Evolutionary conservation across 768 basidiomycete species (phyloP), one percentile per base, ranked within the genome.

Genomic region (Nidularia sp.): DNA sequence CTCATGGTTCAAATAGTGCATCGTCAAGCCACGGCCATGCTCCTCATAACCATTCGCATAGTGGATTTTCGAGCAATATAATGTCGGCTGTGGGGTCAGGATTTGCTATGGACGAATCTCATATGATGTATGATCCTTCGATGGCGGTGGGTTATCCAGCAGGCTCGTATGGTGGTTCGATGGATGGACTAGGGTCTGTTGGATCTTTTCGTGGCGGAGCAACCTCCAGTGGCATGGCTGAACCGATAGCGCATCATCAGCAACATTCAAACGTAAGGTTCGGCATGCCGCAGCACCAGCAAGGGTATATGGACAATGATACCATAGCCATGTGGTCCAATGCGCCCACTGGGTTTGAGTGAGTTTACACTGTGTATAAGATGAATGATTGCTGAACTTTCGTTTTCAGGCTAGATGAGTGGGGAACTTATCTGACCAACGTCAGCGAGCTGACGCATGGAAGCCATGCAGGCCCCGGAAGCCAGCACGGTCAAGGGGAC

Each of bases 261-360:
- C 46, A 55, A 50, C 52, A 52, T 47, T 36, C 45, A 54, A 49
- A 51, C 56, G 12, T 50, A 47, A 43, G 47, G 48, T 54, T 57
- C 47, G 52, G 9, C 10, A 22, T 31, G 10, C 48, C 47, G 36
- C 43, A 12, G 36, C 52, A 53, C n/a, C 52, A 36, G 41, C 59
- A 64, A 41, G 53, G 52, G 5, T 60, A 62, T 39, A 63, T 77
- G 49, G 76, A 84, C 57, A 68, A 68, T 48, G 79, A 79, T 56
- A 76, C 80, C 39, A 75, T 84, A 46, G 74, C 78, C 29, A 84
- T 88, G 83, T 88, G 86, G 85, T 83, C 81, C 1, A 76, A 70
- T 53, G 81, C 84, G n/a, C 84, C 85, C 1, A 72, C 76, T 8
- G 78, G 81, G 13, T 85, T 85, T 57, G 83, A 84, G 85, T 87